Conservation (phyloP, 1,139 yeast genomes). For the Candida glucosophila region DNA sequence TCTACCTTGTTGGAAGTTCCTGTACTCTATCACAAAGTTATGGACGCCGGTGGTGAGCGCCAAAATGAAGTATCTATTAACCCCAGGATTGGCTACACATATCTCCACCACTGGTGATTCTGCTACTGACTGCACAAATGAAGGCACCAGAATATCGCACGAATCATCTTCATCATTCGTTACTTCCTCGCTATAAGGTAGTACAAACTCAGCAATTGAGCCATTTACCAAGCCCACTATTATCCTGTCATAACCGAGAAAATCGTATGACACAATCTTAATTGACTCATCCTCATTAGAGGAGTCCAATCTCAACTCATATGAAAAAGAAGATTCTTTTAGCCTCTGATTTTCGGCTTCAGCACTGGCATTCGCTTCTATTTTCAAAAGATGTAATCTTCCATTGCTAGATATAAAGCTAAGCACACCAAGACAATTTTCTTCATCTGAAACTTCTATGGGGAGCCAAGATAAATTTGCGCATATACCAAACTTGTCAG, state of each 20-base stretch:
- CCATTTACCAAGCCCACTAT: conserved; percentile 65
- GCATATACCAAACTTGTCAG: conserved; percentile 43
- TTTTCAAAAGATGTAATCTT: conserved; percentile 42
- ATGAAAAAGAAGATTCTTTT: conserved; percentile 19
- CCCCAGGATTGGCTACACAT: conserved; percentile 21
- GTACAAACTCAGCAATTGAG: conserved; percentile 51
- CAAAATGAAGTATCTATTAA: conserved; percentile 24
- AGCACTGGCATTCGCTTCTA: conserved; percentile 9
- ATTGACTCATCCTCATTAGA: conserved; percentile 7
- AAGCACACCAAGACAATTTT: conserved; percentile 31
- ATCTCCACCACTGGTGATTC: conserved; percentile 44
- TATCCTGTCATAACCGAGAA: conserved; percentile 39
- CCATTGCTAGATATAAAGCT: conserved; percentile 62
- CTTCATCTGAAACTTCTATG: conserved; percentile 11
- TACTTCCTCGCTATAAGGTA: conserved; percentile 11
- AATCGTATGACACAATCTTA: conserved; percentile 47
- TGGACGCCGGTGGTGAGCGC: conserved; percentile 44
- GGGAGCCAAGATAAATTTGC: conserved; percentile 47
- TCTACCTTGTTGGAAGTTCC: conserved; percentile 29
- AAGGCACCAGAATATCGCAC: conserved; percentile 27
- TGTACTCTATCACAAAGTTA: conserved; percentile 30
- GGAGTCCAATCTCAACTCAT: conserved; percentile 9
- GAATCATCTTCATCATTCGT: conserved; percentile 6
- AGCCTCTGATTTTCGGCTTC: conserved; percentile 15
- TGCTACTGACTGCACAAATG: conserved; percentile 38